Evolutionary conservation across 331 rosid species (phyloP).

Genomic region (Prunus yedoensis): DNA sequence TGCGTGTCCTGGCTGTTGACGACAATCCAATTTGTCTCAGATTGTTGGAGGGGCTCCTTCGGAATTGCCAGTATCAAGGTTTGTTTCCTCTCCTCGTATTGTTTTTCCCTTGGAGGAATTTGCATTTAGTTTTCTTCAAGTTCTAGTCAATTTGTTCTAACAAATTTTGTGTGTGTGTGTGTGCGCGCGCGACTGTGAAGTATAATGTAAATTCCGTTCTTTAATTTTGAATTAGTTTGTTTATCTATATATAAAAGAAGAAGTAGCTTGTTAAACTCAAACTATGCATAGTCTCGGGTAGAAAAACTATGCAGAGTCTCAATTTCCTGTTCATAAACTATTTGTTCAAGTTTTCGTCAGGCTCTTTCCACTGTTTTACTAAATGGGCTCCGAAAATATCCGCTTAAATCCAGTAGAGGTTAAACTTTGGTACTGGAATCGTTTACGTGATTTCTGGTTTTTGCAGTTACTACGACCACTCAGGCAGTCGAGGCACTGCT

Average conservation of each 20-base stretch:
- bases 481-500: slow-evolving; percentile 65
- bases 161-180: background rate
- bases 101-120: background rate
- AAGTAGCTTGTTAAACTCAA: background rate
- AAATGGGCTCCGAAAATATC: no score
- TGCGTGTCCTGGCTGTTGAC: slow-evolving; percentile 89
- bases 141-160: background rate
- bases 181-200: no score
- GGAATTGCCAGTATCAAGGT: slow-evolving; percentile 84
- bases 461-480: slow-evolving; percentile 72
- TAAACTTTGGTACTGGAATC: no score
- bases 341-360: background rate
- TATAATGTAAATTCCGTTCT: background rate
- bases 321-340: background rate
- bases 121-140: background rate
- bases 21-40: slow-evolving; percentile 79
- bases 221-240: background rate
- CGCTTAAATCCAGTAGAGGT: no score
- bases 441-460: slow-evolving; percentile 30
- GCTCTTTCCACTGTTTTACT: no score
- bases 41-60: slow-evolving; percentile 66
- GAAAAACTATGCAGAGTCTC: background rate
- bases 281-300: background rate
- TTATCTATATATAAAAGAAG: background rate
- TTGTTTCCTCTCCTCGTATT: slow-evolving; percentile 12